These are phyloP conservation scores for Agarophyton chilense DNA, from an alignment of 23 red algal genomes.

Conservation along the genomic window DNA sequence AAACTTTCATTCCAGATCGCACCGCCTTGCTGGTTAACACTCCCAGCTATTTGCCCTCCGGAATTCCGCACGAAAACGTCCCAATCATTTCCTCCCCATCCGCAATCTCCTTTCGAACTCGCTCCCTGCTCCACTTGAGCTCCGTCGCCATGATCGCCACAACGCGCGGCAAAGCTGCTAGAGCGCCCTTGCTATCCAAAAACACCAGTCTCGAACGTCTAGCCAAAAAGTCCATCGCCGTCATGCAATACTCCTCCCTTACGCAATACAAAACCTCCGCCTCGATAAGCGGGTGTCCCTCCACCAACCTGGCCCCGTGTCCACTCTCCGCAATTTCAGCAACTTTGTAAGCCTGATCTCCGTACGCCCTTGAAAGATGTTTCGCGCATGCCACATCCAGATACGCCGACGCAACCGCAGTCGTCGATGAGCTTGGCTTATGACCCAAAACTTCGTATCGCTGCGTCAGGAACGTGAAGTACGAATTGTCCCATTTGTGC, in stretches of 20 bases:
- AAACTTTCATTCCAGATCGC: too few relatives aligned
- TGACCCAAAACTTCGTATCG: slow-evolving; percentile 72
- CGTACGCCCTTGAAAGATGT: slow-evolving; percentile 90
- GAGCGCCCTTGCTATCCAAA: slow-evolving; percentile 82
- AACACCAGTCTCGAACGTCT: slow-evolving; percentile 82
- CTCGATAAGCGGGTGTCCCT: slow-evolving; percentile 83
- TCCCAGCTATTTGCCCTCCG: slow-evolving; percentile 37
- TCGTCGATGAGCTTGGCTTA: slow-evolving; percentile 21
- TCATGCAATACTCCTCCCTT: slow-evolving; percentile 86
- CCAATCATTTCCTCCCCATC: slow-evolving; percentile 32
- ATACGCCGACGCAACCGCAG: slow-evolving; percentile 43
- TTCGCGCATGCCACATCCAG: slow-evolving; percentile 87
- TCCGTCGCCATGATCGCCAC: slow-evolving; percentile 77
- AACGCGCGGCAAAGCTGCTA: slow-evolving; percentile 71
- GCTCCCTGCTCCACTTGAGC: slow-evolving; percentile 70
- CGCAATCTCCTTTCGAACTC: slow-evolving; percentile 58
- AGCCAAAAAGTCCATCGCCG: slow-evolving; percentile 92
- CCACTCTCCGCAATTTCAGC: slow-evolving; percentile 82
- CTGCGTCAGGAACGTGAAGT: slow-evolving; percentile 93
- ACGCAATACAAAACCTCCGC: slow-evolving; percentile 91
- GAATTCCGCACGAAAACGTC: slow-evolving; percentile 53
- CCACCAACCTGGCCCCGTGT: slow-evolving; percentile 73
- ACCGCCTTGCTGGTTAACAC: too few relatives aligned
- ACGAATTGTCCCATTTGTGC: slow-evolving; percentile 88
- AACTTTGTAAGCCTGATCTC: slow-evolving; percentile 95